phyloP scores from a whole-genome alignment of 2,329 filamentous ascomycete genomes.

The Pleurostoma richardsiae region DNA sequence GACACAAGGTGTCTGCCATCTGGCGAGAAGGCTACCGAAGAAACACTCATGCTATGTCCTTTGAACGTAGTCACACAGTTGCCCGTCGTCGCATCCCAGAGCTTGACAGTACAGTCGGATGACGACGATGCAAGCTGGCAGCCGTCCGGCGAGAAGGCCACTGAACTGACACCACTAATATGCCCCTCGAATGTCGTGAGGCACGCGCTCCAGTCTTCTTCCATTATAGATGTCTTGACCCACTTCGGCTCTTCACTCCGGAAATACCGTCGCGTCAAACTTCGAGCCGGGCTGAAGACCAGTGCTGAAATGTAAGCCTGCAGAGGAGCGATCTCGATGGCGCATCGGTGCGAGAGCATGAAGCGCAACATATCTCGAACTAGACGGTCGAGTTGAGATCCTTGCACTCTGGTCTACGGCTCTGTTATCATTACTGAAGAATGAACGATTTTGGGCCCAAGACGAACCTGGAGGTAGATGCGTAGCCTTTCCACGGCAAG shows the following conservation, averaged over 20 bases:
- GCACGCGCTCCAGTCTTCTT: neutral
- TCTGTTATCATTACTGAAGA: too few relatives aligned
- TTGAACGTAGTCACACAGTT: neutral
- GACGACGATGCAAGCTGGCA: neutral
- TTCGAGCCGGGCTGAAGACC: neutral
- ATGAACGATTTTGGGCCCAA: too few relatives aligned
- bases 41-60: neutral
- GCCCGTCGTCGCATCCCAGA: neutral
- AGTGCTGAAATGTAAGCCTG: neutral
- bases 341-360: conserved; percentile 14
- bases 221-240: neutral
- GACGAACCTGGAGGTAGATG: conserved; percentile 8
- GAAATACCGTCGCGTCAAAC: neutral
- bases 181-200: neutral
- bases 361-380: conserved; percentile 23
- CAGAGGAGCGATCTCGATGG: conserved; percentile 10
- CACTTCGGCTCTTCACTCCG: neutral
- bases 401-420: neutral
- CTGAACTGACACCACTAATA: neutral
- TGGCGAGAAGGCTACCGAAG: neutral
- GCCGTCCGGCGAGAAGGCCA: neutral
- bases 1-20: neutral
- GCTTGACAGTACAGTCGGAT: neutral
- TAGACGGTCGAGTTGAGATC: conserved; percentile 8
- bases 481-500: conserved; percentile 14